These are phyloP conservation scores for Sclerotinia subarctica DNA, from an alignment of 2,329 filamentous ascomycete genomes.

Conservation along the genomic window DNA sequence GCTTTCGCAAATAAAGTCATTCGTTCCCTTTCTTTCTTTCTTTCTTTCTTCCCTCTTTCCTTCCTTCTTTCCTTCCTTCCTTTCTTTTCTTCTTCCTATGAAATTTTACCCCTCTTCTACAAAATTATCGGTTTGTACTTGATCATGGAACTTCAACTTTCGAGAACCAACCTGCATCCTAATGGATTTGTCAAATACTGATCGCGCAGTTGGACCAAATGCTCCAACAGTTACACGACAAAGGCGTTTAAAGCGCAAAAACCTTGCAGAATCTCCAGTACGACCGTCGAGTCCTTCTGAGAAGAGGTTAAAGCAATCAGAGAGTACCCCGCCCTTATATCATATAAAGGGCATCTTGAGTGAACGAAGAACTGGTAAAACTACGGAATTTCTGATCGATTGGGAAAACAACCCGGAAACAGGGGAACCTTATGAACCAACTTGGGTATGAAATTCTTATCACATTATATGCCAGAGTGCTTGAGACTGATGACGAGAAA, in stretches of 20 bases:
- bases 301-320: not conserved
- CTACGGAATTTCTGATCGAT: slow-evolving; percentile 50
- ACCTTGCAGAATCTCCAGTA: not conserved
- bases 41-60: not conserved
- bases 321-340: not conserved
- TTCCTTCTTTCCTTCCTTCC: not conserved
- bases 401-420: slow-evolving; percentile 54
- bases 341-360: slow-evolving; percentile 24
- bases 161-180: not conserved
- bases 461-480: not conserved
- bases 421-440: slow-evolving; percentile 47
- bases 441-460: slow-evolving; percentile 47
- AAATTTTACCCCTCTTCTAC: not conserved
- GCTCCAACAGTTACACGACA: not conserved
- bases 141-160: slow-evolving; percentile 15
- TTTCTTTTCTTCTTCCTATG: not conserved
- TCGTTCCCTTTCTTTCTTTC: not conserved
- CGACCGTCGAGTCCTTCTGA: not conserved
- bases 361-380: slow-evolving; percentile 23
- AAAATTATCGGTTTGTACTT: not conserved
- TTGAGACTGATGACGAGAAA: not conserved
- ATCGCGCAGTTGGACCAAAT: slow-evolving; percentile 13
- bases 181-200: slow-evolving; percentile 18
- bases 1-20: not conserved
- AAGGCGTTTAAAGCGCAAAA: slow-evolving; percentile 13